Conservation (phyloP, 495 filamentous ascomycete species). For the Patellaria atrata region DNA sequence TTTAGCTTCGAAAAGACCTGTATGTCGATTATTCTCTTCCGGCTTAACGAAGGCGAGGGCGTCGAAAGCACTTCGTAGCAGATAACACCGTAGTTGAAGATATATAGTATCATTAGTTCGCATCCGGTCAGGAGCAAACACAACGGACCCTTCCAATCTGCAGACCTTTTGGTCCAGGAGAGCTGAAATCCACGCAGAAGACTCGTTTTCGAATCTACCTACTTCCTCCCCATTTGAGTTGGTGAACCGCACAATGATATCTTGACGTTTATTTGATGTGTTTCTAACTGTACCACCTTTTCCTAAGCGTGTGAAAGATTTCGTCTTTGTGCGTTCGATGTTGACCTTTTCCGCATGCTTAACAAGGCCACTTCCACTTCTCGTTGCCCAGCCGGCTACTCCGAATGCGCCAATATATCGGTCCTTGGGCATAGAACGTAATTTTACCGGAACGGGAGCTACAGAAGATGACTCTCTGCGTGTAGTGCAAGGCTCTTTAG, state of each 20-base stretch:
- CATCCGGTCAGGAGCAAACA: constrained; percentile 75
- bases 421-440: constrained; percentile 40
- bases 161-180: constrained; percentile 87
- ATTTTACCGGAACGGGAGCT: constrained; percentile 4
- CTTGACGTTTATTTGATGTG: constrained; percentile 36
- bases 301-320: constrained; percentile 39
- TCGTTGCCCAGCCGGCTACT: constrained; percentile 83
- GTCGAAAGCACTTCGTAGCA: constrained; percentile 61
- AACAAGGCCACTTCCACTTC: constrained; percentile 58
- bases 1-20: constrained; percentile 60
- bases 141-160: constrained; percentile 71
- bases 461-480: too few species aligned
- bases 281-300: constrained; percentile 35
- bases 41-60: constrained; percentile 39
- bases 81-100: constrained; percentile 66
- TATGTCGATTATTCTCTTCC: constrained; percentile 53
- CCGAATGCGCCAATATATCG: constrained; percentile 90
- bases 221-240: constrained; percentile 67
- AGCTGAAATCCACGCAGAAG: constrained; percentile 85
- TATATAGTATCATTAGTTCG: constrained; percentile 88
- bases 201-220: constrained; percentile 77
- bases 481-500: too few species aligned
- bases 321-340: constrained; percentile 75
- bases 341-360: constrained; percentile 63
- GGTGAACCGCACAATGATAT: constrained; percentile 90